These are phyloP conservation scores for Penicillium vulpinum DNA, from an alignment of 2,329 filamentous ascomycete species.

Conservation along the genomic window DNA sequence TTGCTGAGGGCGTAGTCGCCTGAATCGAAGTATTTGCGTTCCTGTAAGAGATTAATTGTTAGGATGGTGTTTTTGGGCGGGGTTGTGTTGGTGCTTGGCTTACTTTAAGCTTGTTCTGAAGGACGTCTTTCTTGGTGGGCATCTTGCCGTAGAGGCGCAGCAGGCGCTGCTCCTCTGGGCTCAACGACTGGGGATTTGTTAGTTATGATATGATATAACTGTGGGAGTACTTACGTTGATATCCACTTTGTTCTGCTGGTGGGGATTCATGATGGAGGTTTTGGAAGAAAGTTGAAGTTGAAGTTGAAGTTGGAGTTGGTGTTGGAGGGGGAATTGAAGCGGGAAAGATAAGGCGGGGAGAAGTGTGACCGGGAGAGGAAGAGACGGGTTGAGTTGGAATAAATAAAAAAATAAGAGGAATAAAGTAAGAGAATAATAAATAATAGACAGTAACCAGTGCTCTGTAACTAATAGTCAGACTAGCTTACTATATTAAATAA, in stretches of 20 bases:
- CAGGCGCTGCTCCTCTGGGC: slow-evolving; percentile 91
- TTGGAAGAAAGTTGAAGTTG: slow-evolving; percentile 1
- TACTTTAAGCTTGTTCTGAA: slow-evolving; percentile 95
- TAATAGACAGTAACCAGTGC: too few relatives aligned
- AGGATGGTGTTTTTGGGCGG: not conserved
- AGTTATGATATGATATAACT: not conserved
- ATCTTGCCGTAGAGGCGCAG: slow-evolving; percentile 98
- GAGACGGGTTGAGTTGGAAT: not conserved
- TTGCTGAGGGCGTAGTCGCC: slow-evolving; percentile 96
- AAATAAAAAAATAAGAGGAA: not conserved
- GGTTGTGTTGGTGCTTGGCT: slow-evolving; percentile 1
- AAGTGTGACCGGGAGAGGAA: not conserved
- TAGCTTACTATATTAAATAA: too few relatives aligned
- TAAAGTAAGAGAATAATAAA: not conserved
- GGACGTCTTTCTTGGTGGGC: slow-evolving; percentile 90
- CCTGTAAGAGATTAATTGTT: slow-evolving; percentile 48
- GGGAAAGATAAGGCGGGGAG: slow-evolving; percentile 9
- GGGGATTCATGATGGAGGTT: slow-evolving; percentile 74
- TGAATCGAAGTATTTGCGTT: slow-evolving; percentile 98
- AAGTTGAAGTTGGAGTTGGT: not conserved
- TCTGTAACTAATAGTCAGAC: too few relatives aligned
- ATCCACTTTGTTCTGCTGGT: slow-evolving; percentile 98
- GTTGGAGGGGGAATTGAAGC: slow-evolving; percentile 3
- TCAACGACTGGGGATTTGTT: slow-evolving; percentile 66
- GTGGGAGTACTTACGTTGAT: slow-evolving; percentile 70